These are phyloP conservation scores for Aureobasidium sp. DNA, from an alignment of 2,329 filamentous ascomycete genomes.

Conservation along the genomic window DNA sequence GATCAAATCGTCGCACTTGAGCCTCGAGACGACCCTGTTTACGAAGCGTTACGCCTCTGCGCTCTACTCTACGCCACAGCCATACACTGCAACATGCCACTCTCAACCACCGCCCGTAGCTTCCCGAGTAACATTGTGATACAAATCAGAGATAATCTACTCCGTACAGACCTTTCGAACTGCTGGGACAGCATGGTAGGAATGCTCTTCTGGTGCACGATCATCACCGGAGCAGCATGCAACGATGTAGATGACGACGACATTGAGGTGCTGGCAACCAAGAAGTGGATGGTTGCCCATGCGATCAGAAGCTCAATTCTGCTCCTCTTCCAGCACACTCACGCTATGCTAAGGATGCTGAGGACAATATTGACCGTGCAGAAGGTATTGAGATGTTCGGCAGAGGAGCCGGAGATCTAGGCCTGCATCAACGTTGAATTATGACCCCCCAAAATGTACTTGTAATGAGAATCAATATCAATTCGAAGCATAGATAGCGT, in stretches of 20 bases:
- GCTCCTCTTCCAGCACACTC: constrained; percentile 28
- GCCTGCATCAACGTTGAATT: neutral
- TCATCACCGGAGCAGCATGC: constrained; percentile 28
- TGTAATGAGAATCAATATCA: neutral
- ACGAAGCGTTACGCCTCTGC: constrained; percentile 26
- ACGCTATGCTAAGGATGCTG: constrained; percentile 24
- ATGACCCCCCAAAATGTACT: neutral
- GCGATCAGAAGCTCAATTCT: constrained; percentile 27
- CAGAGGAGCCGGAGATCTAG: neutral
- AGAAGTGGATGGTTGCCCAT: constrained; percentile 28
- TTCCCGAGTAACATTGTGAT: neutral
- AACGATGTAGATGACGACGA: constrained; percentile 17
- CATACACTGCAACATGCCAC: constrained; percentile 19
- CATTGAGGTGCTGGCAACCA: constrained; percentile 20
- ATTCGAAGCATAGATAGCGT: neutral
- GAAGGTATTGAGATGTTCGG: constrained; percentile 6
- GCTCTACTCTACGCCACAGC: constrained; percentile 26
- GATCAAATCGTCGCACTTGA: neutral
- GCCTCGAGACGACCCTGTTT: constrained; percentile 17
- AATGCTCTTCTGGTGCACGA: constrained; percentile 27
- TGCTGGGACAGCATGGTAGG: constrained; percentile 30
- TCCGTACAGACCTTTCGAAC: constrained; percentile 24
- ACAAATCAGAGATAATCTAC: constrained; percentile 22
- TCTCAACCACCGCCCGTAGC: constrained; percentile 18
- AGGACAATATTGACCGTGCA: constrained; percentile 25